These are phyloP conservation scores for Calamus simplicifolius DNA, from an alignment of 176 grass and related monocot species.

Conservation along the genomic window DNA sequence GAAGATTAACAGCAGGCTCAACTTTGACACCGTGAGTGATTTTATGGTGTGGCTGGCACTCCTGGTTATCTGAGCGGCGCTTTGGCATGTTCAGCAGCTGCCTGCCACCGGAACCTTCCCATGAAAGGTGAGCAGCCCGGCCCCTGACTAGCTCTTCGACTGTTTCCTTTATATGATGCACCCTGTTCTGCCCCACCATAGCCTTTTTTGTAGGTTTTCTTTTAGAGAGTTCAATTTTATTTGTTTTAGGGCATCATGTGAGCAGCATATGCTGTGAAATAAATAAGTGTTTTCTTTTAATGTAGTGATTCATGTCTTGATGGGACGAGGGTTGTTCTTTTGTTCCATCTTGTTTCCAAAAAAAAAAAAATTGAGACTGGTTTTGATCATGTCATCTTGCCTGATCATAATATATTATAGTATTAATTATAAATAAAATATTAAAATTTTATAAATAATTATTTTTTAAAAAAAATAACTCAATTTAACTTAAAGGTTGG, in stretches of 20 bases:
- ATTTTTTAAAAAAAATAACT: too few species aligned
- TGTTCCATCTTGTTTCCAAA: too few species aligned
- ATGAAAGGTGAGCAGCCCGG: slow-evolving; percentile 52
- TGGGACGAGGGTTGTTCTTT: too few species aligned
- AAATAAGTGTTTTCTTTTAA: too few species aligned
- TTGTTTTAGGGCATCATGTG: slow-evolving; percentile 33
- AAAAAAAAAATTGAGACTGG: too few species aligned
- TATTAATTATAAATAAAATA: too few species aligned
- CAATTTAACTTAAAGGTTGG: too few species aligned
- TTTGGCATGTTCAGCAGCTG: slow-evolving; percentile 37
- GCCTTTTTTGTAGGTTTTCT: slow-evolving; percentile 23
- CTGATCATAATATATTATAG: too few species aligned
- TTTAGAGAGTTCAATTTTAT: slow-evolving; percentile 25
- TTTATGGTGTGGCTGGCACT: slow-evolving; percentile 72
- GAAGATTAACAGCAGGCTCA: slow-evolving; percentile 61
- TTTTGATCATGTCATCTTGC: too few species aligned
- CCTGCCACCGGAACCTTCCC: slow-evolving; percentile 34
- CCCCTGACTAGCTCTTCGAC: slow-evolving; percentile 25
- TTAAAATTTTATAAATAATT: too few species aligned
- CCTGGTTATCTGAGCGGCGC: slow-evolving; percentile 49
- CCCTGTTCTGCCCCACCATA: slow-evolving; percentile 10
- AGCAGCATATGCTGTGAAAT: slow-evolving; percentile 20
- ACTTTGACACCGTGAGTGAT: slow-evolving; percentile 81
- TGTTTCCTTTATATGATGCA: slow-evolving; percentile 36
- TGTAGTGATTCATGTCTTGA: too few species aligned